phyloP scores from a whole-genome alignment of 106 monocot genomes.

The Phalaenopsis equestris region DNA sequence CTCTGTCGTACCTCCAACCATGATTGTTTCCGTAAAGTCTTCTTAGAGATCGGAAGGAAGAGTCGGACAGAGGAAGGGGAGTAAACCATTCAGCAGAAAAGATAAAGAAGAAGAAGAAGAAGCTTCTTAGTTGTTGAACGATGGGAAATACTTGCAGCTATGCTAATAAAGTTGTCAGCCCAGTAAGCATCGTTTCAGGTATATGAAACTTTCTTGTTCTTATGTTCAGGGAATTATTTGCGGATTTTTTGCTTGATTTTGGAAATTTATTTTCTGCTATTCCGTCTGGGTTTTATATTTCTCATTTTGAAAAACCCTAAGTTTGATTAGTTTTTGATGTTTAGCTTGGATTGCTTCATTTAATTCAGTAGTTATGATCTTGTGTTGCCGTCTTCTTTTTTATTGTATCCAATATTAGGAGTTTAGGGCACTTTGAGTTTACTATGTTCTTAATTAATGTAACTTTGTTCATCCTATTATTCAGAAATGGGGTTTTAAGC shows the following conservation, averaged over 20 bases:
- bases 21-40: not conserved
- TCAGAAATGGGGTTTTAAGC: not conserved
- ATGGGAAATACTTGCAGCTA: conserved; percentile 7
- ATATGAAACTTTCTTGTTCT: not conserved
- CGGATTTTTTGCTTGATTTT: not conserved
- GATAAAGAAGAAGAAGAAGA: not conserved
- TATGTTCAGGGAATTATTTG: not conserved
- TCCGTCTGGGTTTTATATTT: not conserved
- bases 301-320: not conserved
- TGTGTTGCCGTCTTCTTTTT: no score
- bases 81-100: not conserved
- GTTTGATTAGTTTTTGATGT: not conserved
- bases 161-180: conserved; percentile 1
- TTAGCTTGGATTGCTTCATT: no score
- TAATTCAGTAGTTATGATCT: no score
- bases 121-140: no score
- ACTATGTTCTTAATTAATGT: no score
- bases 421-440: not conserved
- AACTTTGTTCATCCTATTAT: no score
- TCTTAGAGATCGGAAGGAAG: not conserved
- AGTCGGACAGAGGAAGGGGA: no score
- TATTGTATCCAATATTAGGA: not conserved
- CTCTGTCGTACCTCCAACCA: no score
- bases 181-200: conserved; percentile 1
- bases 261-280: not conserved